Percentiles rank a stretch among this genome's conserved stretches.
These are phyloP conservation scores for Crithidia brevicula DNA, from an alignment of 208 protist species.

Conservation along the genomic window DNA sequence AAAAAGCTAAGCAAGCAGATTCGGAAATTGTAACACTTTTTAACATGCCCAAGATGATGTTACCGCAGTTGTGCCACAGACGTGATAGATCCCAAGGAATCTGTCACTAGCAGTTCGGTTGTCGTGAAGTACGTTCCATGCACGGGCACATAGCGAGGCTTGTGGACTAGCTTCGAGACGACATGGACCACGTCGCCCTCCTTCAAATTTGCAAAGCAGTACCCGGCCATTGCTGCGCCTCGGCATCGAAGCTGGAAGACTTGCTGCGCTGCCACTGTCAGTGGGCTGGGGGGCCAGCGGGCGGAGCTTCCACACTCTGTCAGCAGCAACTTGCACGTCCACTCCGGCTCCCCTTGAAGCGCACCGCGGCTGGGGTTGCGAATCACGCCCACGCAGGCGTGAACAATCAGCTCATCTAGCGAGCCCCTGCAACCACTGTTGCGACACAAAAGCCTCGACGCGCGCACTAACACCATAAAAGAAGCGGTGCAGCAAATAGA, in stretches of 20 bases:
- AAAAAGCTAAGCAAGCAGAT: neutral
- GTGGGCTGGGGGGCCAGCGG: conserved; percentile 4
- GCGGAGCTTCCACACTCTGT: conserved; percentile 65
- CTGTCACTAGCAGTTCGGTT: conserved; percentile 79
- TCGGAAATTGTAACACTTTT: no score
- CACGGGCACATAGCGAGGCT: conserved; percentile 72
- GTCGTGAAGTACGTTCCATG: conserved; percentile 79
- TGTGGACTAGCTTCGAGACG: conserved; percentile 77
- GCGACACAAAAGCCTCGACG: neutral
- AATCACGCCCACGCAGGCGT: conserved; percentile 84
- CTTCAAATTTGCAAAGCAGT: conserved; percentile 53
- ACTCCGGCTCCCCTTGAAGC: conserved; percentile 64
- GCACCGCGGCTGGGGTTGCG: conserved; percentile 62
- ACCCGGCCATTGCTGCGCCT: conserved; percentile 54
- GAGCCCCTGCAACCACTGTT: neutral
- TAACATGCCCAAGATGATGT: neutral
- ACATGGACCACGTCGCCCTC: conserved; percentile 83
- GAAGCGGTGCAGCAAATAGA: no score
- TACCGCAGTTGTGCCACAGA: conserved; percentile 34
- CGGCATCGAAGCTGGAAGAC: conserved; percentile 65
- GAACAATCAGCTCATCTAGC: conserved; percentile 42
- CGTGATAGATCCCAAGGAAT: conserved; percentile 76
- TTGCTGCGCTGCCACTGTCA: conserved; percentile 20
- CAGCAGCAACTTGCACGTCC: conserved; percentile 78
- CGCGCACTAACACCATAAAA: no score